Base-by-base conservation (phyloP, 768 basidiomycete species). In the Inosperma sp. region DNA sequence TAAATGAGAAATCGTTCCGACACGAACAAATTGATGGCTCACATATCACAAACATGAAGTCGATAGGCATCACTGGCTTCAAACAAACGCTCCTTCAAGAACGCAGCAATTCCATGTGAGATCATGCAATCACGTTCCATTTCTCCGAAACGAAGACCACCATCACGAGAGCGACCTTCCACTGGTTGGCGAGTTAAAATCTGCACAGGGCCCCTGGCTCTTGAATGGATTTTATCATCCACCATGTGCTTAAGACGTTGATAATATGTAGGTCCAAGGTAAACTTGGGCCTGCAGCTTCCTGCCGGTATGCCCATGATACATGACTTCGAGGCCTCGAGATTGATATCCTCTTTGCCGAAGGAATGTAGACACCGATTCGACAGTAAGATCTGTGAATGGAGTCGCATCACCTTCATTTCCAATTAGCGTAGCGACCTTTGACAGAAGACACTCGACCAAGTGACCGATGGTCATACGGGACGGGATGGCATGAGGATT, bases 121-220 rank as follows among this genome's bases (percentile, higher is more conserved):
- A 99, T 95, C 96, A 99, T 99, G 68, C 96, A 98, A 81, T 97
- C 95, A 67, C 93, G 90, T 66, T 99, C 96, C 96, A 99, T 99
- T 79, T 99, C 96, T 77, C 96, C 96, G 77, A 99, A 99, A 62
- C 96, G 93, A 56, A 99, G 72, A 68, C 96, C 96, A 76, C 96
- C 96, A 64, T 98, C 96, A 72, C 96, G 82, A 80, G 89, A 93
- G 69, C 96, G 81, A 80, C 96, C 96, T 66, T 99, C 96, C 13
- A 99, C 96, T 10, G 96, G 96, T 64, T 99, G 96, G 42, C 96
- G 74, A 26, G 95, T 99, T 61, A 99, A 70, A 61, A 98, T 99
- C 67, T 99, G 96, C 7, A 99, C 91, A 4, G 96, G 96, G 12
- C 96, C 96, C 68, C 96, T 72, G 16, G 96, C 96, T 49, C 96